These are phyloP conservation scores for Pleurotus sapidus DNA, from an alignment of 768 basidiomycete genomes.

Conservation along the genomic window DNA sequence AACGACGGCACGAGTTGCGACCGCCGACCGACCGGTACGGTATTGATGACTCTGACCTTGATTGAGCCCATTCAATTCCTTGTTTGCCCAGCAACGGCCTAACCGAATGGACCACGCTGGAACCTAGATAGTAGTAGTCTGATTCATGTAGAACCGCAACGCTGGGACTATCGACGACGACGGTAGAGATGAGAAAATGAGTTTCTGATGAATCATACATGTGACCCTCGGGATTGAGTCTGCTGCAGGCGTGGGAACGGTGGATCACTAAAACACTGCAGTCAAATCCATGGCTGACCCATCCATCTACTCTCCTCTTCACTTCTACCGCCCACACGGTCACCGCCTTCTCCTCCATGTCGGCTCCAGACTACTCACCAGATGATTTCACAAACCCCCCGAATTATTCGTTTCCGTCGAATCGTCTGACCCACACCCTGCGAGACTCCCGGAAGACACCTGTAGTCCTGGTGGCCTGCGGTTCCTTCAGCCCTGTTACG, in stretches of 20 bases:
- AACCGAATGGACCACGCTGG: no score
- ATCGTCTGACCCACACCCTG: constrained; percentile 58
- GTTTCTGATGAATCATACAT: constrained; percentile 1
- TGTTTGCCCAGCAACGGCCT: no score
- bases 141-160: no score
- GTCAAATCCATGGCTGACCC: constrained; percentile 7
- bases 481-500: constrained; percentile 97
- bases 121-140: no score
- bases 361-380: constrained; percentile 19
- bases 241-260: background rate
- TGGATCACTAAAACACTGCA: background rate
- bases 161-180: no score
- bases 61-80: no score
- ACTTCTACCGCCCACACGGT: background rate
- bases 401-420: constrained; percentile 64
- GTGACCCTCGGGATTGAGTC: background rate
- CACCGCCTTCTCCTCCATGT: background rate
- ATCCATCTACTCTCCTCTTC: background rate
- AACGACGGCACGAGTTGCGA: no score
- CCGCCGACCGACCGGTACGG: no score
- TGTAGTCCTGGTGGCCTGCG: constrained; percentile 94
- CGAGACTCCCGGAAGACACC: constrained; percentile 70
- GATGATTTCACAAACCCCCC: constrained; percentile 60
- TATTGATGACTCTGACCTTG: no score
- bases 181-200: no score